Percentiles rank a stretch among this genome's conserved stretches.
Conservation (phyloP, 768 basidiomycete species). For the Asterophora parasitica region DNA sequence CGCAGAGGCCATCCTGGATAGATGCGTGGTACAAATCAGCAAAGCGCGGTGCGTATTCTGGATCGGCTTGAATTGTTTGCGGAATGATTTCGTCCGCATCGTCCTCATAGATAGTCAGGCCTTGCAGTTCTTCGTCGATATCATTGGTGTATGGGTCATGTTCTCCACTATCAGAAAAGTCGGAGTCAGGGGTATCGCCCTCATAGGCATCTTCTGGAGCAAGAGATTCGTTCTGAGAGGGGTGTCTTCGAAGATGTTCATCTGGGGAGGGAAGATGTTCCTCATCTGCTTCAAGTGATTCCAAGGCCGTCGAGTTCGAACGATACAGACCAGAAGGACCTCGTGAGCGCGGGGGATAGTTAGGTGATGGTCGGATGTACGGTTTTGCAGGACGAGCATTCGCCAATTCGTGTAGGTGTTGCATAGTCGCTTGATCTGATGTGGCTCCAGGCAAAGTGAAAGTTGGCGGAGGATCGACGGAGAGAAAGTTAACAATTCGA, state of each 20-base stretch:
- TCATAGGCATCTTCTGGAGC: conserved; percentile 4
- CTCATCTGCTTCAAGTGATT: conserved; percentile 6
- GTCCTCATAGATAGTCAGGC: conserved; percentile 24
- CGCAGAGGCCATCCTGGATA: conserved; percentile 17
- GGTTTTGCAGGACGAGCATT: not conserved
- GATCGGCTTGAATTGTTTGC: conserved; percentile 26
- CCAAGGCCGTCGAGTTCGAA: conserved; percentile 1
- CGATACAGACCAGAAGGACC: conserved; percentile 1
- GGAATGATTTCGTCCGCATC: conserved; percentile 33
- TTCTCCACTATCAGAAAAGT: not conserved
- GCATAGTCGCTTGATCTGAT: not conserved
- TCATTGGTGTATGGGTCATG: conserved; percentile 2
- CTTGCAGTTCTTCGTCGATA: conserved; percentile 9
- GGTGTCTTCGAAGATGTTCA: not conserved
- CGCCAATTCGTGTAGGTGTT: not conserved
- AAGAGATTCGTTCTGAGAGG: not conserved
- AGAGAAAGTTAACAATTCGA: conserved; percentile 77
- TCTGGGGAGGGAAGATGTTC: not conserved
- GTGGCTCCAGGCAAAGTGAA: conserved; percentile 17
- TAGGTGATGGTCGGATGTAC: conserved; percentile 4
- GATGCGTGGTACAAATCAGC: conserved; percentile 36
- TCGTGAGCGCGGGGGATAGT: not conserved
- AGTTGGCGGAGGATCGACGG: conserved; percentile 74
- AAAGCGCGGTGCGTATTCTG: conserved; percentile 28
- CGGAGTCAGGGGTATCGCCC: not conserved